phyloP scores from a whole-genome alignment of 495 filamentous ascomycete genomes.

The Xylaria bambusicola region DNA sequence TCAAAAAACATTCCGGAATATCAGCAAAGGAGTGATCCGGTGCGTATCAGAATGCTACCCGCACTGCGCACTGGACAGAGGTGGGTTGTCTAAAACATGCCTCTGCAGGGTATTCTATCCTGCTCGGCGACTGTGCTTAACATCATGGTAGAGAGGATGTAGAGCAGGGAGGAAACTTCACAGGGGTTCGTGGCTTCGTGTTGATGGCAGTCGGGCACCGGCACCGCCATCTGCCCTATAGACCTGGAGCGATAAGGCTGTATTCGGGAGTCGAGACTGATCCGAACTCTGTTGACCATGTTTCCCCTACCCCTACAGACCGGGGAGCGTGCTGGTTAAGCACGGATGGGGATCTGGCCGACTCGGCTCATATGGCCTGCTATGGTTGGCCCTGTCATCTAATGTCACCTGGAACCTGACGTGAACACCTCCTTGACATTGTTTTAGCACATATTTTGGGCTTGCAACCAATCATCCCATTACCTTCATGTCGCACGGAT shows the following conservation, averaged over 20 bases:
- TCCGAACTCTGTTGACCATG: conserved; percentile 8
- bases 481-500: neutral
- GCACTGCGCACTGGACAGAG: conserved; percentile 32
- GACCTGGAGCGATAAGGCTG: neutral
- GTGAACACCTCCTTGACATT: conserved; percentile 6
- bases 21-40: conserved; percentile 43
- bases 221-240: neutral
- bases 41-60: conserved; percentile 48
- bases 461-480: conserved; percentile 11
- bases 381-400: conserved; percentile 14
- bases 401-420: neutral
- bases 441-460: neutral
- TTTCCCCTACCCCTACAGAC: neutral
- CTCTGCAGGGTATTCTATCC: conserved; percentile 23
- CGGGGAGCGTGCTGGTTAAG: conserved; percentile 28
- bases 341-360: conserved; percentile 43
- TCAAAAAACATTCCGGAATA: conserved; percentile 41
- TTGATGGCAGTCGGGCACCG: conserved; percentile 1
- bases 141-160: conserved; percentile 24
- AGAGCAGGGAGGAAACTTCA: conserved; percentile 26
- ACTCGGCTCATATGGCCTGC: conserved; percentile 13
- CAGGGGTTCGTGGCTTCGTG: neutral
- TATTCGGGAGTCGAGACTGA: conserved; percentile 19
- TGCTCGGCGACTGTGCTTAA: conserved; percentile 24
- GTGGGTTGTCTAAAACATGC: conserved; percentile 44